Evolutionary conservation across 2,329 filamentous ascomycete species (phyloP), one percentile per base, ranked within the genome.

Genomic region (Aspergillus thermomutatus): DNA sequence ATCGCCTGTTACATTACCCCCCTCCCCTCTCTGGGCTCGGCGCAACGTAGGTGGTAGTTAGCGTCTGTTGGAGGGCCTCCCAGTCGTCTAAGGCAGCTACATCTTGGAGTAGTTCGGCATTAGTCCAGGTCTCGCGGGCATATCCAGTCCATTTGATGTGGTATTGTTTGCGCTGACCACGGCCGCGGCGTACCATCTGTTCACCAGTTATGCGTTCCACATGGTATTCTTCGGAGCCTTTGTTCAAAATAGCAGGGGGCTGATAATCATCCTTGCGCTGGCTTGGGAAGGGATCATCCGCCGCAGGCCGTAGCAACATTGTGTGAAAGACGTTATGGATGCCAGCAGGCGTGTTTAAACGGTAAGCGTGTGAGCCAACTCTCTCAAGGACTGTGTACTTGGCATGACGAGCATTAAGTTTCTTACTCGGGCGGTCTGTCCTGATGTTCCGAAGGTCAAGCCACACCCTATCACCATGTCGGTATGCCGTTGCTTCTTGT

Each of bases 51-150:
- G n/a, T 31, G 28, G 28, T 5, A 10, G 28, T 31, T 6, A 10
- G 62, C 59, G 17, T 59, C 57, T 49, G 61, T 62, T 21, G 49
- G 55, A 3, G 53, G 47, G 34, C 55, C 54, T 5, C 65, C 63
- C 8, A 50, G 57, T 10, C 50, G 66, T 55, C 55, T 61, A 21
- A 57, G 28, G 17, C 58, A 54, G 21, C 25, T 70, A 23, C 61
- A 65, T 21, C 54, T 69, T 57, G 64, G 57, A n/a, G 10, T 6
- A 6, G 5, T 10, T 10, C 6, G 28, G 28, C 28, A 6, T 5
- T 5, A 6, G 5, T 10, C 28, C 28, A 31, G 6, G 28, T 31
- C 5, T 5, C 6, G 28, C 10, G 28, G 5, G 5, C 6, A 31
- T 31, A 31, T 31, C 28, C 28, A 10, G 10, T 10, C 28, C 28